These are phyloP conservation scores for Singerocomus rubriflavus DNA, from an alignment of 1,284 basidiomycete species.

Conservation along the genomic window DNA sequence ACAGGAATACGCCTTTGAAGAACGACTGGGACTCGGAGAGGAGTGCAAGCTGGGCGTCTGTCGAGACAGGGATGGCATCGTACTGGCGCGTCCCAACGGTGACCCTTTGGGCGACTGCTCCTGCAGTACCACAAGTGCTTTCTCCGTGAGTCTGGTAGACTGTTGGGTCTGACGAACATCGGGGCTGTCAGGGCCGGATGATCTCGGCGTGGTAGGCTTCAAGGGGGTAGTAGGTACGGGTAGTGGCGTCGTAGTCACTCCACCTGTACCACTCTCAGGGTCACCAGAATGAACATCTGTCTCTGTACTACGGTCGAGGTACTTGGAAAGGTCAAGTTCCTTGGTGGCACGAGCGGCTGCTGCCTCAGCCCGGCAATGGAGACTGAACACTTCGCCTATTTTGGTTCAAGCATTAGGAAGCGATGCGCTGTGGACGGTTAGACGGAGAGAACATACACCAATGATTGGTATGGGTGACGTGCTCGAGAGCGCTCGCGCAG, in stretches of 20 bases:
- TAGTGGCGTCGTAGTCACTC: neutral
- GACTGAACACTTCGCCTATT: constrained; percentile 14
- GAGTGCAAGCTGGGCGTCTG: neutral
- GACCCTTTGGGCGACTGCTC: neutral
- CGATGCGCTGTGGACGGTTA: neutral
- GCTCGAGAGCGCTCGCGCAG: constrained; percentile 7
- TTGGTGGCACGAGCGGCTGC: neutral
- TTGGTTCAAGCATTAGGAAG: constrained; percentile 2
- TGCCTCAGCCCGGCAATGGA: constrained; percentile 8
- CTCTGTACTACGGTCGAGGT: neutral
- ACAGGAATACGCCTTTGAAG: neutral
- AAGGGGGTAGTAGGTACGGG: neutral
- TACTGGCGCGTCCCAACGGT: constrained; percentile 15
- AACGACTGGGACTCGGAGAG: neutral
- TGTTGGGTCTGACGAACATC: neutral
- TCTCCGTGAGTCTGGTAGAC: constrained; percentile 3
- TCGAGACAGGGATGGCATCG: constrained; percentile 14
- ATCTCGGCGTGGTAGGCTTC: neutral
- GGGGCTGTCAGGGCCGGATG: neutral
- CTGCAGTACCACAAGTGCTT: neutral
- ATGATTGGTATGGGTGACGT: neutral
- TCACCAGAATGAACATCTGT: neutral
- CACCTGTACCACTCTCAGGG: neutral
- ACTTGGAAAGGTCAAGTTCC: constrained; percentile 11
- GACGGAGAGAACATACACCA: constrained; percentile 16